Conservation (phyloP, 805 yeast genomes). For the Hanseniaspora occidentalis region DNA sequence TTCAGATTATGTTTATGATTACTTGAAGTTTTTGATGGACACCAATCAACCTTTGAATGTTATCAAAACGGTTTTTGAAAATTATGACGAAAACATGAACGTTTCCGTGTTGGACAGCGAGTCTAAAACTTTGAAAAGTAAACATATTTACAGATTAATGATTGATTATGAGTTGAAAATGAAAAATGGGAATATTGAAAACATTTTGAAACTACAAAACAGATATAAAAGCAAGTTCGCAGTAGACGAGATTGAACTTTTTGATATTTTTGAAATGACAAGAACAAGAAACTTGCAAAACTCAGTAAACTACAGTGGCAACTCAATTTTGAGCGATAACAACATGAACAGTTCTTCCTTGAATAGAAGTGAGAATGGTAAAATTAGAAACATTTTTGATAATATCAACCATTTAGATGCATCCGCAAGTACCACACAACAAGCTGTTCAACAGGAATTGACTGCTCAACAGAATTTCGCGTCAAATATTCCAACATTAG, state of each 20-base stretch:
- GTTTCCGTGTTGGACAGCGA: not conserved
- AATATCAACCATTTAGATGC: no score
- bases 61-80: constrained; percentile 74
- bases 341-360: no score
- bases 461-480: no score
- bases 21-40: constrained; percentile 58
- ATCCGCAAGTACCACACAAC: no score
- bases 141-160: constrained; percentile 42
- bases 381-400: no score
- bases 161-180: constrained; percentile 55
- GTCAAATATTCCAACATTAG: no score
- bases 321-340: no score
- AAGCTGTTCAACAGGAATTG: no score
- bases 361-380: no score
- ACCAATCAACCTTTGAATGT: constrained; percentile 57
- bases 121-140: constrained; percentile 22
- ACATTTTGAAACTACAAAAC: constrained; percentile 51
- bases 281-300: not conserved
- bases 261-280: constrained; percentile 7
- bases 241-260: constrained; percentile 1
- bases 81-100: constrained; percentile 38
- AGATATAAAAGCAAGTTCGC: constrained; percentile 49
- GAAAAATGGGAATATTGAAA: constrained; percentile 44
- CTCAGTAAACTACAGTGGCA: no score
- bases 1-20: constrained; percentile 48